Evolutionary conservation across 257 asterid genomes (phyloP), one percentile per base, ranked within the genome.

Genomic region (Asclepias syriaca): DNA sequence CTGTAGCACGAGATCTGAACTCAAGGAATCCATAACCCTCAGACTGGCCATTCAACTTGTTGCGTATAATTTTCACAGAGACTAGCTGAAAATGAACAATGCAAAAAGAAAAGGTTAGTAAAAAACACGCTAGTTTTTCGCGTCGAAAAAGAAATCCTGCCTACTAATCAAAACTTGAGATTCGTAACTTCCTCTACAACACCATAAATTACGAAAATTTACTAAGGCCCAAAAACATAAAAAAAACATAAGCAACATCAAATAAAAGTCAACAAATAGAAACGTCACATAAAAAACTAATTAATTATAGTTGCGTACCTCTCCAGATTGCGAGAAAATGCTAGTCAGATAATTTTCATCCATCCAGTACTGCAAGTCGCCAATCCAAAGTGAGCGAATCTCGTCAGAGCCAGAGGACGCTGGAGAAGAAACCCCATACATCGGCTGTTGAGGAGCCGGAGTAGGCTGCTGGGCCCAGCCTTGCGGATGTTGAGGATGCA

Each of bases 21-120:
- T 91, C 97, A 21, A 91, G 82, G 67, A 91, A 91, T n/a, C 97
- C 97, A 81, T 89, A 91, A 43, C 96, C 95, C 83, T 89, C 97
- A 8, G 96, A 83, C 69, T 89, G 95, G 48, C 84, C 82, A 21
- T 91, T 84, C 77, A 79, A 90, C 87, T 87, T 89, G 82, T 86
- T 89, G 40, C 93, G 87, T 45, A 91, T 89, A 7, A 89, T 86
- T 86, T 91, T 91, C 8, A 86, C 89, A 58, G 91, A 75, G 49
- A 73, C 72, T 56, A 91, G 89, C 97, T 91, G 91, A 58, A 77
- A 65, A 72, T 18, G 48, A 19, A 49, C 57, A 82, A 29, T 66
- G 34, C 32, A 6, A 65, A 54, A 22, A 37, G 67, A 37, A 43
- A 13, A 32, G 65, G 50, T 13, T 4, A 70, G n/a, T 14, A 37